Evolutionary conservation across 169 alveolate genomes (phyloP), one percentile per base, ranked within the genome.

Genomic region (Eimeria maxima): DNA sequence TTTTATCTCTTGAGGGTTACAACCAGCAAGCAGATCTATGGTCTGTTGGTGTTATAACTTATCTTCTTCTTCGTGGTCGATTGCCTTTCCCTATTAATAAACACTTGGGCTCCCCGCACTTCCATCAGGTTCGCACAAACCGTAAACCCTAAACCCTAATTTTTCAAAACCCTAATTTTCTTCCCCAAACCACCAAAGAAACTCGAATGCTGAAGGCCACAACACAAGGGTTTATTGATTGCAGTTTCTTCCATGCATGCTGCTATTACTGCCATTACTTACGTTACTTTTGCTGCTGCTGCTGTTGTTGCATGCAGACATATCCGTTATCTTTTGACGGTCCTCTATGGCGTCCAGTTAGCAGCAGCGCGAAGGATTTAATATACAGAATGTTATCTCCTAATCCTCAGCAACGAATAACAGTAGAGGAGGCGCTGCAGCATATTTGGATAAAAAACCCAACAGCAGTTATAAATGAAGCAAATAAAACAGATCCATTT

Each of bases 31-130:
- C 97, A 55, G 99, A 98, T 90, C 98, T 98, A 29, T 98, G 99
- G 99, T 98, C 99, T n/a, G 97, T 98, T 0, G 99, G 99, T 24
- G 99, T 98, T 44, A 97, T 98, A n/a, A 97, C 98, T 98, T 98
- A 97, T 83, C 90, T 98, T 80, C 97, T 98, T 11, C 93, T 98
- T 22, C 97, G 99, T 18, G 99, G 99, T 14, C 97, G 98, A 20
- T 98, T 98, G 80, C 99, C 99, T 44, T 98, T 98, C 97, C 97
- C 99, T 29, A 97, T 98, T 76, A 97, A 95, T 93, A 93, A 91
- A 60, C 65, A 90, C 6, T 13, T 93, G 11, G 96, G 93, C 6
- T 71, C 83, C 20, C 91, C 91, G 65, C 65, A 74, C 83, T 93
- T 93, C 60, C 78, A 76, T 69, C 78, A 93, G 69, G 96, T 93